Percentiles rank a stretch among this genome's conserved stretches.
phyloP scores from a whole-genome alignment of 2,329 filamentous ascomycete genomes.

The Ascochyta pisi region DNA sequence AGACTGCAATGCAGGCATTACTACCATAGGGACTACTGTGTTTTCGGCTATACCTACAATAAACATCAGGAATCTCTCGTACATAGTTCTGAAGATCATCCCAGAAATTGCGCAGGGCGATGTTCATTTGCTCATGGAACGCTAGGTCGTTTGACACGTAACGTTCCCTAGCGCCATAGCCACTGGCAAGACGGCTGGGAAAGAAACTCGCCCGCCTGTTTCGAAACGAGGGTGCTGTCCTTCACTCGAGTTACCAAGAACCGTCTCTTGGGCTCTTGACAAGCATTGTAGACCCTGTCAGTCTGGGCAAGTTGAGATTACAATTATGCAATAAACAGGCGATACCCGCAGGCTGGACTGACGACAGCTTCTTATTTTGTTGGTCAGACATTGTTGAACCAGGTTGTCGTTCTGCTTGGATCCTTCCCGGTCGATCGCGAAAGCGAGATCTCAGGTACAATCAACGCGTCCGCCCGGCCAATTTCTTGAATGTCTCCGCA shows the following conservation, averaged over 20 bases:
- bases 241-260: neutral
- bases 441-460: neutral
- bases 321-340: neutral
- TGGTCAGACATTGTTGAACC: neutral
- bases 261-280: neutral
- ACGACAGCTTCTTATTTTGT: neutral
- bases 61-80: too few species aligned
- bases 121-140: too few species aligned
- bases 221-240: neutral
- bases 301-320: too few species aligned
- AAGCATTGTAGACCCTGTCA: neutral
- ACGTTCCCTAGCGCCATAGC: neutral
- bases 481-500: neutral
- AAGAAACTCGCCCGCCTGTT: neutral
- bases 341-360: neutral
- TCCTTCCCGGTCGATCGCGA: neutral
- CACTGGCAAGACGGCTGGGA: neutral
- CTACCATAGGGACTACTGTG: too few species aligned
- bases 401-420: neutral
- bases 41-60: too few species aligned
- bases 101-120: too few species aligned
- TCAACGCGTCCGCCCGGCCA: neutral
- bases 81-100: too few species aligned
- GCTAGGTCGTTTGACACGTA: neutral
- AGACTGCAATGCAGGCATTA: too few species aligned